A percentile compares a stretch with the other conserved stretches of the same genome.
Evolutionary conservation across 2,329 filamentous ascomycete species (phyloP).

Genomic region (Neofusicoccum kwambonambiense): DNA sequence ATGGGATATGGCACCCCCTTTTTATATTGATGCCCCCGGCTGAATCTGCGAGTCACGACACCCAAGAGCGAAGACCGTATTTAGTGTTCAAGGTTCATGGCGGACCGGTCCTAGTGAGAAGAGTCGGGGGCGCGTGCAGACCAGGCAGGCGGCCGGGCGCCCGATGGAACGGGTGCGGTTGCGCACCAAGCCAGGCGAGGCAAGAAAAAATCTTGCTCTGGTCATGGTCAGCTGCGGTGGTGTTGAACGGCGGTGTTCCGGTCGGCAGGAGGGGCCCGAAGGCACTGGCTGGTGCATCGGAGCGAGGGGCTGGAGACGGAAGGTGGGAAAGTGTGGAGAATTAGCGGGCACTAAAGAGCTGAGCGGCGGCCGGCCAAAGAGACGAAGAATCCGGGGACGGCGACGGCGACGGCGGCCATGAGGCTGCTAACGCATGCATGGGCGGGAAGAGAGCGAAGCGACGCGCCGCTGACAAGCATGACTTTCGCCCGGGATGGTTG

Average conservation of each 20-base stretch:
- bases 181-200: no score
- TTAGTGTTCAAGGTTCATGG: background rate
- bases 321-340: conserved; percentile 9
- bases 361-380: background rate
- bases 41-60: conserved; percentile 6
- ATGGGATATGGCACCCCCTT: background rate
- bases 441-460: background rate
- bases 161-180: no score
- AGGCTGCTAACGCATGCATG: background rate
- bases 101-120: conserved; percentile 7
- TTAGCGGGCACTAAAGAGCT: background rate
- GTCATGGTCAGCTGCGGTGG: conserved; percentile 7
- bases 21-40: background rate
- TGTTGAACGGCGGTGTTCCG: background rate
- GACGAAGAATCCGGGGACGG: background rate
- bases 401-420: background rate
- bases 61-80: background rate
- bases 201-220: background rate
- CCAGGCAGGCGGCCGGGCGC: no score
- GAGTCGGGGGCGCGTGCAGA: background rate
- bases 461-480: background rate
- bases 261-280: background rate
- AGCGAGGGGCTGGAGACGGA: conserved; percentile 4
- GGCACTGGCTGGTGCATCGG: background rate
- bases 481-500: background rate